These are phyloP conservation scores for Pestalotiopsis sp. DNA, from an alignment of 2,329 filamentous ascomycete genomes.

Conservation along the genomic window DNA sequence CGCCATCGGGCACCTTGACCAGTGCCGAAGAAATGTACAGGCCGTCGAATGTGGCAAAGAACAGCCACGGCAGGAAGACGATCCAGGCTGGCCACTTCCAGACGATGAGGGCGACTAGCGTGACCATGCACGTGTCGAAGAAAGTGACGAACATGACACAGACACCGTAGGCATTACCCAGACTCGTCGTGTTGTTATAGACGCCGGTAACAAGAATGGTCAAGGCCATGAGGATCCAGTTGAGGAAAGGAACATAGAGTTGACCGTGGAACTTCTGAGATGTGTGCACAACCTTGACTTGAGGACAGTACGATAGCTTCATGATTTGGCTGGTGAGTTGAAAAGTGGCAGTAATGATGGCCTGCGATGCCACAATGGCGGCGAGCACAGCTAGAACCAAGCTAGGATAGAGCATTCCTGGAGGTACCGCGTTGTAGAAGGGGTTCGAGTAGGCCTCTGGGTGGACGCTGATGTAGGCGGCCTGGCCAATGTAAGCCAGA, in stretches of 20 bases:
- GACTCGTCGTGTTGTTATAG: slow-evolving; percentile 65
- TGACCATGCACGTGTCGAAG: slow-evolving; percentile 75
- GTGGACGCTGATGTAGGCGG: slow-evolving; percentile 67
- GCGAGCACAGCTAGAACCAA: slow-evolving; percentile 71
- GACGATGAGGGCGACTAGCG: slow-evolving; percentile 71
- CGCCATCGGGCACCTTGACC: slow-evolving; percentile 74
- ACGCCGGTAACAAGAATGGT: slow-evolving; percentile 75
- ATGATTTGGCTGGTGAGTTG: slow-evolving; percentile 57
- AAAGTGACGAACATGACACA: slow-evolving; percentile 83
- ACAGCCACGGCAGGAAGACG: slow-evolving; percentile 64
- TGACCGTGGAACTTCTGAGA: slow-evolving; percentile 73
- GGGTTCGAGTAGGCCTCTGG: slow-evolving; percentile 68
- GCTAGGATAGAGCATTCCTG: slow-evolving; percentile 68
- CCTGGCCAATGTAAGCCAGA: slow-evolving; percentile 72
- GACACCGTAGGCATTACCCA: slow-evolving; percentile 75
- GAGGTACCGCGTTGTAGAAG: slow-evolving; percentile 72
- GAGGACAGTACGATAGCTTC: slow-evolving; percentile 73
- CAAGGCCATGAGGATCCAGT: slow-evolving; percentile 78
- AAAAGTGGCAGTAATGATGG: slow-evolving; percentile 77
- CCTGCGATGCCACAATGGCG: slow-evolving; percentile 77
- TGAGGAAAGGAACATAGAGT: slow-evolving; percentile 75
- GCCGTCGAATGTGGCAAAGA: slow-evolving; percentile 69
- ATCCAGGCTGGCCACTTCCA: slow-evolving; percentile 66
- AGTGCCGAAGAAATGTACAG: slow-evolving; percentile 71
- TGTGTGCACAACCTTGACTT: slow-evolving; percentile 74